Percentiles rank a stretch among this genome's conserved stretches.
Evolutionary conservation across 768 basidiomycete species (phyloP).

Genomic region (Pleurotus platypus): DNA sequence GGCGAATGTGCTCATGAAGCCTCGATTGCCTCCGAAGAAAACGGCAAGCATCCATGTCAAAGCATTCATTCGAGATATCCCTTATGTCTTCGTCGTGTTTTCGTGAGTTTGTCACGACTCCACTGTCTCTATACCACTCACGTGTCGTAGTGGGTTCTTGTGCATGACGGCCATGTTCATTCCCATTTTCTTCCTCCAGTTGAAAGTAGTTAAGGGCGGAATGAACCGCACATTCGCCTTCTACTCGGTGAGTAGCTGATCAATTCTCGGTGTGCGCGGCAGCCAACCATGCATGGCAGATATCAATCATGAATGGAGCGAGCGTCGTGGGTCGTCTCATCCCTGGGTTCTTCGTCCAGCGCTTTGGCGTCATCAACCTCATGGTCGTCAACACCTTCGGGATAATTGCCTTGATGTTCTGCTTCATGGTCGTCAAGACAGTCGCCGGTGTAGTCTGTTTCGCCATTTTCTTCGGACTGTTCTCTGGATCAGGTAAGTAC

Average conservation of each 20-base stretch:
- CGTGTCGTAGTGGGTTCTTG: conserved; percentile 20
- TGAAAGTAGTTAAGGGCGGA: conserved; percentile 41
- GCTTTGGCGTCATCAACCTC: conserved; percentile 41
- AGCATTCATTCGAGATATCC: conserved; percentile 26
- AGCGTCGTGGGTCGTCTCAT: conserved; percentile 48
- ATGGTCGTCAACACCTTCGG: conserved; percentile 28
- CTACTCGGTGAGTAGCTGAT: conserved; percentile 35
- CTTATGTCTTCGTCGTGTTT: conserved; percentile 21
- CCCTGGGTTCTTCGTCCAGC: conserved; percentile 37
- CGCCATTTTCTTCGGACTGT: conserved; percentile 42
- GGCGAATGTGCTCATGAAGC: conserved; percentile 28
- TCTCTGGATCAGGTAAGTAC: conserved; percentile 36
- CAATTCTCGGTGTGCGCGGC: not conserved
- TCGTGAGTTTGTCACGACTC: conserved; percentile 11
- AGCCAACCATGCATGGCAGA: conserved; percentile 19
- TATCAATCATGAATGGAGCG: conserved; percentile 52
- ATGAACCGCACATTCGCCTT: conserved; percentile 40
- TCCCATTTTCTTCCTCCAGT: conserved; percentile 48
- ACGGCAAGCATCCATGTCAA: conserved; percentile 18
- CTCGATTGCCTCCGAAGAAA: conserved; percentile 30
- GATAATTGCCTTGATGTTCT: conserved; percentile 34
- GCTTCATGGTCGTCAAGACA: conserved; percentile 34
- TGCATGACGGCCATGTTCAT: conserved; percentile 35
- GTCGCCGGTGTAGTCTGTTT: conserved; percentile 32
- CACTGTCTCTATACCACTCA: not conserved